Percentiles rank a stretch among this genome's conserved stretches.
phyloP scores from a whole-genome alignment of 78 protist genomes.

The Creolimax fragrantissima region DNA sequence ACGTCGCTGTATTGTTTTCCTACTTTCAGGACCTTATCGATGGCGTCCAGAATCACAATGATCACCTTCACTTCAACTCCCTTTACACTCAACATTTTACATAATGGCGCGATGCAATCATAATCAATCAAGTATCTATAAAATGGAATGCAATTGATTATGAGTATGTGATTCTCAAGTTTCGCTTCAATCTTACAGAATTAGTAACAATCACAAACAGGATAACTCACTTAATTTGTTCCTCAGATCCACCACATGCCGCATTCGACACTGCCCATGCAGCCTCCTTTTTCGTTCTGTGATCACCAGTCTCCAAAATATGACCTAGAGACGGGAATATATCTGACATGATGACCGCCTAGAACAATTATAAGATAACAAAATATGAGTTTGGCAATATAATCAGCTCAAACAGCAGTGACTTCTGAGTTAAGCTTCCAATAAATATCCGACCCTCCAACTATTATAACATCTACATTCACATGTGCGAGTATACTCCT shows the following conservation, averaged over 20 bases:
- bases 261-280: conserved; percentile 96
- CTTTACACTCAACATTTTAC: conserved; percentile 52
- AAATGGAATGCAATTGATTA: background rate
- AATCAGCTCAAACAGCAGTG: too few relatives aligned
- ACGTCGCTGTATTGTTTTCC: conserved; percentile 28
- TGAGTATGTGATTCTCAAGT: background rate
- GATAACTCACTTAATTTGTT: background rate
- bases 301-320: conserved; percentile 47
- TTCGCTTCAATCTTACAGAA: too few relatives aligned
- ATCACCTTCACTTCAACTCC: conserved; percentile 63
- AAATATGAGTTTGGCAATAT: too few relatives aligned
- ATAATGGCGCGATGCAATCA: conserved; percentile 65
- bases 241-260: conserved; percentile 68
- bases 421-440: too few relatives aligned
- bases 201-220: background rate
- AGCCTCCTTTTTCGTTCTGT: conserved; percentile 88
- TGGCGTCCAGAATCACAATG: conserved; percentile 81
- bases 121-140: conserved; percentile 29
- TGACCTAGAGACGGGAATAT: conserved; percentile 65
- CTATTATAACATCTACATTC: too few relatives aligned
- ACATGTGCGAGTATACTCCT: too few relatives aligned
- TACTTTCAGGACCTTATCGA: conserved; percentile 68
- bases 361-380: too few relatives aligned
- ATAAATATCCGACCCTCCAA: too few relatives aligned
- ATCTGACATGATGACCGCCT: conserved; percentile 74